These are phyloP conservation scores for Aureobasidium sp. DNA, from an alignment of 2,329 filamentous ascomycete species.

Conservation along the genomic window DNA sequence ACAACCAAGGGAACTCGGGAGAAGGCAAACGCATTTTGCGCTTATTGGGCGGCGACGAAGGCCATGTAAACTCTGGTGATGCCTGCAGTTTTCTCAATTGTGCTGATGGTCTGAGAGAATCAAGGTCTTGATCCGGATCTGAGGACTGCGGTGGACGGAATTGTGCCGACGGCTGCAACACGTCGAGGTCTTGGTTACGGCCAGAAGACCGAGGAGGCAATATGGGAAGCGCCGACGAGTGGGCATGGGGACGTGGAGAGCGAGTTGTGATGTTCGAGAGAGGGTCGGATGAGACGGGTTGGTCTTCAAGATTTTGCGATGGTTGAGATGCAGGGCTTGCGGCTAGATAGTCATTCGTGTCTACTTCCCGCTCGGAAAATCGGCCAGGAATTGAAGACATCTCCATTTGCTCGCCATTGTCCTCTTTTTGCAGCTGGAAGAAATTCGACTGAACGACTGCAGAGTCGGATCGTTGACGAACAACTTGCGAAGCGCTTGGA, in stretches of 20 bases:
- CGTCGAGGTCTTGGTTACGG: background rate
- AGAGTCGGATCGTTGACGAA: background rate
- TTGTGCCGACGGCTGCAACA: background rate
- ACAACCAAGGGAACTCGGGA: background rate
- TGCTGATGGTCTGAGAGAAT: background rate
- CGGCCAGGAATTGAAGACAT: background rate
- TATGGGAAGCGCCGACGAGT: background rate
- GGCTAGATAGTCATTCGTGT: background rate
- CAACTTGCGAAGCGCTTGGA: background rate
- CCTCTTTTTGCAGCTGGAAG: background rate
- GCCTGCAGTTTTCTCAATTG: background rate
- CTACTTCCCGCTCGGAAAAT: background rate
- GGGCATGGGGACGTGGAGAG: background rate
- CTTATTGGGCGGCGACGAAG: slow-evolving; percentile 1
- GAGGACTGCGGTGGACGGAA: background rate
- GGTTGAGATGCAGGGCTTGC: background rate
- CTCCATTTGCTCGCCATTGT: background rate
- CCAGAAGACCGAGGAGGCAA: background rate
- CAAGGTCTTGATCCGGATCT: background rate
- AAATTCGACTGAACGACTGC: background rate
- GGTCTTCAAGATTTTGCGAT: background rate
- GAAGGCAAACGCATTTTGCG: background rate
- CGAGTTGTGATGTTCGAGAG: background rate
- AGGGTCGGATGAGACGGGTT: background rate
- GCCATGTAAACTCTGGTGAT: background rate